phyloP scores from a whole-genome alignment of 2,329 filamentous ascomycete species.

The Sordariomycetes sp. region DNA sequence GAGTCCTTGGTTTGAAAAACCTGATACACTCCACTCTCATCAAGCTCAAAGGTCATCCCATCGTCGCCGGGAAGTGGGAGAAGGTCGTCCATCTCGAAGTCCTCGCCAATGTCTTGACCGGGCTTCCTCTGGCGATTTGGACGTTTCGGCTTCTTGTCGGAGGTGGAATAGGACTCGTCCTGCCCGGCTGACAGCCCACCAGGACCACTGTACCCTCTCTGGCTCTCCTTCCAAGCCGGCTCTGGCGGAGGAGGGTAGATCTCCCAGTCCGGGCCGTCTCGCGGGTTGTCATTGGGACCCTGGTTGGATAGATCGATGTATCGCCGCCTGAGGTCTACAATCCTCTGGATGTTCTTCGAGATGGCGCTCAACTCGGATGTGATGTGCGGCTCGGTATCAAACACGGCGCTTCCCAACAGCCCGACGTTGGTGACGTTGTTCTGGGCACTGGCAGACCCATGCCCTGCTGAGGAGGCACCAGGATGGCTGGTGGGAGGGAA shows the following conservation, averaged over 20 bases:
- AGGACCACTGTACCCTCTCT: conserved; percentile 4
- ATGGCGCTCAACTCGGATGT: conserved; percentile 78
- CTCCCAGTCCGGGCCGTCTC: conserved; percentile 72
- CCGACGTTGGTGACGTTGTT: conserved; percentile 11
- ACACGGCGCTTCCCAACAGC: conserved; percentile 40
- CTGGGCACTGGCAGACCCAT: too few species aligned
- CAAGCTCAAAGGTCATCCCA: conserved; percentile 68
- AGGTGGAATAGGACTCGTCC: too few species aligned
- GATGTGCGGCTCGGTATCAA: conserved; percentile 67
- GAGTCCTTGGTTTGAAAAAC: conserved; percentile 67
- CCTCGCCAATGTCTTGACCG: conserved; percentile 82
- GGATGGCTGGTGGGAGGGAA: conserved; percentile 1
- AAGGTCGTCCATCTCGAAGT: conserved; percentile 76
- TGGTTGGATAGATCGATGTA: conserved; percentile 85
- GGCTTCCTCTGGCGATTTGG: conserved; percentile 64
- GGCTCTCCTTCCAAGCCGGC: conserved; percentile 61
- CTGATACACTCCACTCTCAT: conserved; percentile 82
- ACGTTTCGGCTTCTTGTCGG: conserved; percentile 25
- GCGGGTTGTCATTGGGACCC: conserved; percentile 74
- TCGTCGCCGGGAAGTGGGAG: conserved; percentile 63
- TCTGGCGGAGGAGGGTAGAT: conserved; percentile 90
- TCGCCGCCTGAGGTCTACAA: conserved; percentile 80
- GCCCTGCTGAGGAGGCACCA: conserved; percentile 6
- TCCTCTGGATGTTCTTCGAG: conserved; percentile 80
- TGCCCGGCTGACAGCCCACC: background rate